A percentile compares a stretch with the other conserved stretches of the same genome.
Evolutionary conservation across 2,329 filamentous ascomycete species (phyloP).

Genomic region (Fusarium praegraminearum): DNA sequence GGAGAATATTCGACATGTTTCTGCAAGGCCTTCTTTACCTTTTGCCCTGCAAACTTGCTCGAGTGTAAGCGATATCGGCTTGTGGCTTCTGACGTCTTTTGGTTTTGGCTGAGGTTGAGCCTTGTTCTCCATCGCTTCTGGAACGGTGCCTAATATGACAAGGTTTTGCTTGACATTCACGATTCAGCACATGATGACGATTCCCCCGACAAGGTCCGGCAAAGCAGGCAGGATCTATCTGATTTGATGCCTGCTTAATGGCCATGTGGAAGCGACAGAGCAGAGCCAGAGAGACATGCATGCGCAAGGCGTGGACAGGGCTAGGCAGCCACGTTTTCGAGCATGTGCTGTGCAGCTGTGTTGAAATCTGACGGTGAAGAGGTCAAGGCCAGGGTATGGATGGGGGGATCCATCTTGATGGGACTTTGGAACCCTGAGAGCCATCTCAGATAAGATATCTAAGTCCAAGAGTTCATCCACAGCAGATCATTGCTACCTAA

Average conservation of each 20-base stretch:
- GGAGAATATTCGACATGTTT: slow-evolving; percentile 10
- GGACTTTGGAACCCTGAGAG: slow-evolving; percentile 17
- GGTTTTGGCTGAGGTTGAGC: background rate
- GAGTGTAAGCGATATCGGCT: slow-evolving; percentile 1
- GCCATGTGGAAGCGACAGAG: slow-evolving; percentile 2
- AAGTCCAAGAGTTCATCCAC: background rate
- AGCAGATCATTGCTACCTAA: background rate
- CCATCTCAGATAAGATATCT: slow-evolving; percentile 8
- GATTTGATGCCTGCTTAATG: slow-evolving; percentile 10
- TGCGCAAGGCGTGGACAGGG: slow-evolving; percentile 9
- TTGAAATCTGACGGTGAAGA: slow-evolving; percentile 28
- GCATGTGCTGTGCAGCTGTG: slow-evolving; percentile 5
- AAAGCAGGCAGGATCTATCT: background rate
- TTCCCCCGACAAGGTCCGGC: slow-evolving; percentile 3
- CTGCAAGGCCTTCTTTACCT: background rate
- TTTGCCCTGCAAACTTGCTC: background rate
- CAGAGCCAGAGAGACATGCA: slow-evolving; percentile 11
- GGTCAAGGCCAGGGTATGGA: slow-evolving; percentile 7
- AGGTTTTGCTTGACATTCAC: slow-evolving; percentile 3
- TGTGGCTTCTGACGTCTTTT: background rate
- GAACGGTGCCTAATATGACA: slow-evolving; percentile 29
- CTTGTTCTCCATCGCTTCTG: slow-evolving; percentile 25
- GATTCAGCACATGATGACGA: slow-evolving; percentile 10
- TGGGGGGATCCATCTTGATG: slow-evolving; percentile 2
- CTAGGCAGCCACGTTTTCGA: slow-evolving; percentile 37